Percentiles rank a stretch among this genome's conserved stretches.
Evolutionary conservation across 2,329 filamentous ascomycete species (phyloP).

Genomic region (Celoporthe dispersa): DNA sequence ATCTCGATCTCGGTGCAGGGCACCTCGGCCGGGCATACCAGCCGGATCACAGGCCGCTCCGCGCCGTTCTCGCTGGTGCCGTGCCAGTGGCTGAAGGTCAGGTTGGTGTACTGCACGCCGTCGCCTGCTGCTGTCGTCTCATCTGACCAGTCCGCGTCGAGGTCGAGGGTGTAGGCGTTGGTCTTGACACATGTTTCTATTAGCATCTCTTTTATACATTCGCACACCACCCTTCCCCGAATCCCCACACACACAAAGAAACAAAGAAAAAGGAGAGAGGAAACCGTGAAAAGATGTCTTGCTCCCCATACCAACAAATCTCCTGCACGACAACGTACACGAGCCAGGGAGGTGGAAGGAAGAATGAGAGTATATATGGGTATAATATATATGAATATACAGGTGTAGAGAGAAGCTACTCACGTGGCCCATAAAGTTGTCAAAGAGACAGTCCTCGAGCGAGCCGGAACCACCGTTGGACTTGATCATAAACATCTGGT

Average conservation of each 20-base stretch:
- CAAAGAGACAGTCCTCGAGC: constrained; percentile 54
- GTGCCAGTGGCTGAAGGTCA: constrained; percentile 61
- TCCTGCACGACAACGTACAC: no score
- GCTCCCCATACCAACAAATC: not conserved
- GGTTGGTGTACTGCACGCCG: constrained; percentile 57
- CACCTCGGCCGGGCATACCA: constrained; percentile 52
- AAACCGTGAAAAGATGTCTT: not conserved
- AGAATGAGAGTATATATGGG: not conserved
- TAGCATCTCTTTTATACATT: no score
- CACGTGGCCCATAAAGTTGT: constrained; percentile 62
- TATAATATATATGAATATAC: not conserved
- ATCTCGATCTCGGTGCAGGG: constrained; percentile 59
- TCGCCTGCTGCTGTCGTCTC: constrained; percentile 41
- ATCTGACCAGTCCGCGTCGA: constrained; percentile 56
- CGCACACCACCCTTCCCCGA: no score
- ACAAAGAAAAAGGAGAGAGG: no score
- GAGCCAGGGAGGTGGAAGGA: no score
- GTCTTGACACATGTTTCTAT: constrained; percentile 21
- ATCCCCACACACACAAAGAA: no score
- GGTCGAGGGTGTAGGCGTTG: constrained; percentile 63
- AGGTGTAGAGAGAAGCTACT: not conserved
- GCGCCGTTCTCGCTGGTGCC: constrained; percentile 55
- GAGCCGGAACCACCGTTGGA: constrained; percentile 60
- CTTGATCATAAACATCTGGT: constrained; percentile 69
- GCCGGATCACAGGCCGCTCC: constrained; percentile 56